These are phyloP conservation scores for Ascochyta pisi DNA, from an alignment of 2,329 filamentous ascomycete genomes.

Conservation along the genomic window DNA sequence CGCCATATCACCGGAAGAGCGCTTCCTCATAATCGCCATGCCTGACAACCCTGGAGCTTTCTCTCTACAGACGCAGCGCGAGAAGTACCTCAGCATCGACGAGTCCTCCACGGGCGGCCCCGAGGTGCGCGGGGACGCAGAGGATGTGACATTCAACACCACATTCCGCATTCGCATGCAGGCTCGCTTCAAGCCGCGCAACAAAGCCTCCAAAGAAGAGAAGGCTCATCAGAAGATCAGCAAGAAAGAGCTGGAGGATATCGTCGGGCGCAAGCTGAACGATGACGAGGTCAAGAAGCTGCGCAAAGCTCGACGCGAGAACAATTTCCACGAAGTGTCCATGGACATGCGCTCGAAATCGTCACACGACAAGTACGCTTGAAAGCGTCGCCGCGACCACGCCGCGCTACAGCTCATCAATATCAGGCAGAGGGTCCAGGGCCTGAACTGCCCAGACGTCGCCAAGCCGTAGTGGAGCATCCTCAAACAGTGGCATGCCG, in stretches of 20 bases:
- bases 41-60: conserved; percentile 74
- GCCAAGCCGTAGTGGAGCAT: conserved; percentile 16
- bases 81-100: conserved; percentile 71
- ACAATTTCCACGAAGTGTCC: conserved; percentile 86
- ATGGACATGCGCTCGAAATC: conserved; percentile 88
- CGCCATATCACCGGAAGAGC: conserved; percentile 84
- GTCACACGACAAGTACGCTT: conserved; percentile 64
- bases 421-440: neutral
- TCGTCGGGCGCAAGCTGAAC: conserved; percentile 75
- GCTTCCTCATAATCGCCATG: conserved; percentile 70
- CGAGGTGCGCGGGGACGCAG: conserved; percentile 79
- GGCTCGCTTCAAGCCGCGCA: conserved; percentile 85
- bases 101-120: conserved; percentile 51
- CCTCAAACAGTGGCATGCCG: conserved; percentile 12
- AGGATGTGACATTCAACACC: conserved; percentile 70
- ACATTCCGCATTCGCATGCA: conserved; percentile 89
- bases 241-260: conserved; percentile 81
- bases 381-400: neutral
- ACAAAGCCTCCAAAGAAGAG: conserved; percentile 81
- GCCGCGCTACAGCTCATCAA: neutral
- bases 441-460: conserved; percentile 10
- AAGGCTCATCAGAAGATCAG: conserved; percentile 86
- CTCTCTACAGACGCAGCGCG: conserved; percentile 74
- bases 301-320: conserved; percentile 83
- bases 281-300: conserved; percentile 86